Percentiles rank a stretch among this genome's conserved stretches.
These are phyloP conservation scores for Fusarium incarnatum DNA, from an alignment of 2,329 filamentous ascomycete species.

Conservation along the genomic window DNA sequence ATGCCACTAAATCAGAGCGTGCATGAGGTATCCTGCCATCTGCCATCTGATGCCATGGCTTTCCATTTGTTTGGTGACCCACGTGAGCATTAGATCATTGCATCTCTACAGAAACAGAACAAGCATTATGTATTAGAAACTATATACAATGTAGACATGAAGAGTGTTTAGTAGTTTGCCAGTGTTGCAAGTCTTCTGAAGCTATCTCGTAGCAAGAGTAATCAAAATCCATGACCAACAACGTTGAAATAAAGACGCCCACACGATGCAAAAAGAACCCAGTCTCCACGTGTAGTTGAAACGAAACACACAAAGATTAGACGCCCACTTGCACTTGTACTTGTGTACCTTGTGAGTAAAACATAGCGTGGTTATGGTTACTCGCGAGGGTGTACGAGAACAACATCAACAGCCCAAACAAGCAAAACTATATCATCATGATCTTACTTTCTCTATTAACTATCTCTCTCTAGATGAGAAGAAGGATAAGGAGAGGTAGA, in stretches of 20 bases:
- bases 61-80: slow-evolving; percentile 24
- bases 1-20: slow-evolving; percentile 3
- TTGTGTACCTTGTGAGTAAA: neutral
- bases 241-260: slow-evolving; percentile 8
- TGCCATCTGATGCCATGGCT: slow-evolving; percentile 3
- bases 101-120: neutral
- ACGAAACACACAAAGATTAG: neutral
- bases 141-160: neutral
- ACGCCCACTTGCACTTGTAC: neutral
- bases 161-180: neutral
- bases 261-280: neutral
- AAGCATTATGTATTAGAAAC: neutral
- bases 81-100: slow-evolving; percentile 12
- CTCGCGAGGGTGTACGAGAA: slow-evolving; percentile 32
- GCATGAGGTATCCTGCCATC: slow-evolving; percentile 1
- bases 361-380: slow-evolving; percentile 34
- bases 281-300: slow-evolving; percentile 2
- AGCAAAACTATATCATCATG: neutral
- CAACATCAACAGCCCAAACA: slow-evolving; percentile 15
- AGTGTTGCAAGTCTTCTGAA: neutral
- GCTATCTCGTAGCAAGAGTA: slow-evolving; percentile 3
- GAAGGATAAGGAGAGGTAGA: neutral
- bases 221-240: neutral
- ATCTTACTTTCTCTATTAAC: neutral
- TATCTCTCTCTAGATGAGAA: rapidly evolving